Evolutionary conservation across 768 basidiomycete genomes (phyloP), one percentile per base, ranked within the genome.

Genomic region (Rubroboletus pulcherrimus): DNA sequence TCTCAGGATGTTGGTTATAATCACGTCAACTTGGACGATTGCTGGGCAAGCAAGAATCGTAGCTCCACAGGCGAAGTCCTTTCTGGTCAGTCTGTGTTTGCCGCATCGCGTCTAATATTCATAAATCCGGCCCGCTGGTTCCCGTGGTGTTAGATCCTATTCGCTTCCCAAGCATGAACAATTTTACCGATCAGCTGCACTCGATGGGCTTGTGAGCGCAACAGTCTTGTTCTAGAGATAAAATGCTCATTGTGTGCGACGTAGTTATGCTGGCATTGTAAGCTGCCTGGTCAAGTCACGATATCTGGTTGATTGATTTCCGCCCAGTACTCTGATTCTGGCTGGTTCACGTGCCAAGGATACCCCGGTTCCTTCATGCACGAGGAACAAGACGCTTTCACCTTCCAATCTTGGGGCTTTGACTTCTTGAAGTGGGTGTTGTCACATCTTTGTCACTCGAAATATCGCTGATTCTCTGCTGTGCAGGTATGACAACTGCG

Each of bases 291-390:
- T 33, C 33, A 19, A 47, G 15, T 38, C 14, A 40, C 0, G 29
- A 43, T 34, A 14, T 21, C 10, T 29, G 33, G 37, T 37, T 39
- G 17, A 45, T 37, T 40, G 7, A 34, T 49, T 34, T 48, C 30
- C 14, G 7, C 40, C 10, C 30, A 84, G 84, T 86, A 86, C 56
- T 81, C 83, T 55, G 83, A 85, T 66, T 81, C 85, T 0, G 85
- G 85, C 15, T 86, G 84, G 84, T 82, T 78, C 60, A 86, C 85
- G 6, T 86, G 85, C 58, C 73, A 75, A 29, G 62, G 77, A 14
- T 85, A 81, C 62, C 84, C 85, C 2, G 85, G 84, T 38, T 86
- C 84, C 4, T 86, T 73, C 68, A 72, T 75, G 65, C 79, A 86
- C 58, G 85, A 86, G 63, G 79, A 74, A 24, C 76, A 80, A 74